A percentile compares a stretch with the other conserved stretches of the same genome.
Evolutionary conservation across 2,329 filamentous ascomycete species (phyloP).

Genomic region (Thelonectria olida): DNA sequence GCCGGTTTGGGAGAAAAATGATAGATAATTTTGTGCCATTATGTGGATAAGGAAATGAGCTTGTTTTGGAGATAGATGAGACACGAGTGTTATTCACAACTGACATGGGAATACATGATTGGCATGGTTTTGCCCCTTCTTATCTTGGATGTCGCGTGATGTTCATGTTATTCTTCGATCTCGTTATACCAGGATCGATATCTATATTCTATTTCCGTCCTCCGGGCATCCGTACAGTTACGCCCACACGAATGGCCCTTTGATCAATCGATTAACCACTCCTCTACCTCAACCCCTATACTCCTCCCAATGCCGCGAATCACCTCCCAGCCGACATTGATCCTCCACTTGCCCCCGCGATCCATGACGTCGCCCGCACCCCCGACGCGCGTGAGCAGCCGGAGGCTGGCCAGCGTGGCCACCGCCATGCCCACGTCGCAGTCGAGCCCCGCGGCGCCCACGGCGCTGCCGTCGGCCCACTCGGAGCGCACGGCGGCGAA

Average conservation of each 20-base stretch:
- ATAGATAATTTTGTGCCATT: constrained; percentile 33
- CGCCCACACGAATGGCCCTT: background rate
- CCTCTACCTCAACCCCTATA: constrained; percentile 81
- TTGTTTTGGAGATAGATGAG: constrained; percentile 28
- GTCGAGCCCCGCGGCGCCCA: constrained; percentile 51
- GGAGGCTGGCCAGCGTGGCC: constrained; percentile 76
- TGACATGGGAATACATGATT: constrained; percentile 24
- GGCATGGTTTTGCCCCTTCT: constrained; percentile 5
- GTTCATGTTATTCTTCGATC: background rate
- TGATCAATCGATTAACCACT: constrained; percentile 74
- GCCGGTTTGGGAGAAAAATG: constrained; percentile 3
- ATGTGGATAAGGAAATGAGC: constrained; percentile 33
- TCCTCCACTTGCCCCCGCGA: constrained; percentile 76
- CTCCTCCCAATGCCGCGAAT: constrained; percentile 75
- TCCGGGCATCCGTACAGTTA: too few species aligned
- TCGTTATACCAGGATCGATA: background rate
- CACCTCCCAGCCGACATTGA: constrained; percentile 83
- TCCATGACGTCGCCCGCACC: constrained; percentile 72
- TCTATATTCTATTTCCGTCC: background rate
- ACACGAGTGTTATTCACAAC: constrained; percentile 20
- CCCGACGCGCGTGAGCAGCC: constrained; percentile 74
- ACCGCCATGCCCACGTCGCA: constrained; percentile 71
- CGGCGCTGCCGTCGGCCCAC: constrained; percentile 53
- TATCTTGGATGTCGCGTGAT: constrained; percentile 16
- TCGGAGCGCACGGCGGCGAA: constrained; percentile 72